These are phyloP conservation scores for Wickerhamomyces silvicola DNA, from an alignment of 805 yeast genomes.

Conservation along the genomic window DNA sequence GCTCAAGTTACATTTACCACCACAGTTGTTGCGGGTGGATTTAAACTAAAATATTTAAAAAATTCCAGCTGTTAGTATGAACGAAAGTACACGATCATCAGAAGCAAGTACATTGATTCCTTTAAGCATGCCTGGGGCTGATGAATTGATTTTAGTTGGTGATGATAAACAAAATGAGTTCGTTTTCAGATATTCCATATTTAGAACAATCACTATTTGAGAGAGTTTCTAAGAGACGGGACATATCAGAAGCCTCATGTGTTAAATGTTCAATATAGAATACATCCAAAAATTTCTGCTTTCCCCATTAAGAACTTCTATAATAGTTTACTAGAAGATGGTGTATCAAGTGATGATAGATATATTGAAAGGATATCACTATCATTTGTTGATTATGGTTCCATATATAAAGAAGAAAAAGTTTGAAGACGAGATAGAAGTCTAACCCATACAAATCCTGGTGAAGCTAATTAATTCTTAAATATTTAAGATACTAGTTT, in stretches of 20 bases:
- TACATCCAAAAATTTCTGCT: constrained; percentile 59
- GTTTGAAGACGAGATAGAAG: constrained; percentile 44
- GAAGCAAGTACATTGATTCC: constrained; percentile 71
- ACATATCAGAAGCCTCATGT: constrained; percentile 54
- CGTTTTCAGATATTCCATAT: constrained; percentile 63
- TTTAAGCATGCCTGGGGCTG: constrained; percentile 59
- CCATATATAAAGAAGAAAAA: constrained; percentile 39
- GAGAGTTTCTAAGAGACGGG: constrained; percentile 55
- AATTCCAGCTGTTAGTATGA: constrained; percentile 68
- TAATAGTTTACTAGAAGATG: constrained; percentile 44
- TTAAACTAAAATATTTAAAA: constrained; percentile 55
- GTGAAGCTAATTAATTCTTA: constrained; percentile 46
- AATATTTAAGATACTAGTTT: constrained; percentile 42
- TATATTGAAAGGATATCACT: constrained; percentile 47
- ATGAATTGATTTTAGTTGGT: constrained; percentile 65
- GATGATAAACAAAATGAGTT: constrained; percentile 71
- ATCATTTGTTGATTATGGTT: constrained; percentile 53
- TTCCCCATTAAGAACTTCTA: constrained; percentile 52
- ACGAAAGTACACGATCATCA: constrained; percentile 72
- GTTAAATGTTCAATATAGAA: constrained; percentile 65
- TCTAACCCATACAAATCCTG: constrained; percentile 49
- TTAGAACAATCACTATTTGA: constrained; percentile 64
- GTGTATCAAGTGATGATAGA: constrained; percentile 50
- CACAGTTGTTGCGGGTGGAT: constrained; percentile 66
- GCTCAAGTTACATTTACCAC: constrained; percentile 69